A percentile compares a stretch with the other conserved stretches of the same genome.
phyloP scores from a whole-genome alignment of 1,284 basidiomycete genomes.

The Ceratobasidium sp. region DNA sequence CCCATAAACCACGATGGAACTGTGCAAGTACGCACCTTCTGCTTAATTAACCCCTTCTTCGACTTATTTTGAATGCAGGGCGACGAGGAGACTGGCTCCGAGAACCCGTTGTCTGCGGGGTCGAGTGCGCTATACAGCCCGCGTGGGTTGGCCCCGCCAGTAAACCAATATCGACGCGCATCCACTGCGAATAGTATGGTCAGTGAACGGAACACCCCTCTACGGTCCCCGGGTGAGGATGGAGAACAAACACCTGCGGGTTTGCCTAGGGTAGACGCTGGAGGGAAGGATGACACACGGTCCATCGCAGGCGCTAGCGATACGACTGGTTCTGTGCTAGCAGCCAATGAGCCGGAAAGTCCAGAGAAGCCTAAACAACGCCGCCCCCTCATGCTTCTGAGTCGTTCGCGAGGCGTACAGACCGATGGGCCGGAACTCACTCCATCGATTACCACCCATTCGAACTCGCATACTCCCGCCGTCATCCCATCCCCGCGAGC shows the following conservation, averaged over 20 bases:
- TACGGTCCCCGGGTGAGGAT: slow-evolving; percentile 57
- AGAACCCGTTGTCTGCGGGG: not conserved
- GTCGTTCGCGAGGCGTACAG: slow-evolving; percentile 72
- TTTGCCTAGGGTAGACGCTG: not conserved
- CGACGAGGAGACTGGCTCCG: slow-evolving; percentile 9
- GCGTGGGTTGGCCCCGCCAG: not conserved
- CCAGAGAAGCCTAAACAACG: slow-evolving; percentile 45
- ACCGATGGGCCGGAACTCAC: slow-evolving; percentile 59
- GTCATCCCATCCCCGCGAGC: slow-evolving; percentile 43
- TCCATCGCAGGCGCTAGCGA: slow-evolving; percentile 17
- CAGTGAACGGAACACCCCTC: slow-evolving; percentile 51
- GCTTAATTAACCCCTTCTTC: not conserved
- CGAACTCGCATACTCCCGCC: slow-evolving; percentile 27
- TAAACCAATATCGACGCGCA: slow-evolving; percentile 4
- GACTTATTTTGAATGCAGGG: slow-evolving; percentile 7
- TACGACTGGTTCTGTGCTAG: slow-evolving; percentile 8
- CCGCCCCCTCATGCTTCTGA: slow-evolving; percentile 62
- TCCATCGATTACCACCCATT: not conserved
- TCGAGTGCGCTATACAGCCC: slow-evolving; percentile 26
- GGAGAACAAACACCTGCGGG: slow-evolving; percentile 50
- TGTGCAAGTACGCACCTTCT: not conserved
- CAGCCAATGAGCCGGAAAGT: slow-evolving; percentile 11
- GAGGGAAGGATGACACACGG: slow-evolving; percentile 25
- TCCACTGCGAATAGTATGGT: slow-evolving; percentile 52
- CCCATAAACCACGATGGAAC: not conserved